Percentiles rank a stretch among this genome's conserved stretches.
Evolutionary conservation across 2,329 filamentous ascomycete species (phyloP).

Genomic region (Zasmidium angulare): DNA sequence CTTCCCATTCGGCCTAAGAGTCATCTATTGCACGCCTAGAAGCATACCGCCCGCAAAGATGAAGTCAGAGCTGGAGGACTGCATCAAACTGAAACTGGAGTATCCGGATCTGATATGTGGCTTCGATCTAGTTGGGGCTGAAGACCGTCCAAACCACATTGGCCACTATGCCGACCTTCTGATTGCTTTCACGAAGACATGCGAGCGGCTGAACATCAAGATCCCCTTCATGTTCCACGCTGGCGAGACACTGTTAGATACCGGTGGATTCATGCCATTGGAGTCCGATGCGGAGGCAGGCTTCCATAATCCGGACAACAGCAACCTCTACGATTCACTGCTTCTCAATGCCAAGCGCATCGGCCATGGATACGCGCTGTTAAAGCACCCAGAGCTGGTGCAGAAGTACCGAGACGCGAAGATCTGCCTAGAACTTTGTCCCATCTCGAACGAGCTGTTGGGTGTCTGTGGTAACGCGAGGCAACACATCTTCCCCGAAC

Average conservation of each 20-base stretch:
- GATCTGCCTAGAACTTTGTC: slow-evolving; percentile 73
- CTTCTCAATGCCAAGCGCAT: slow-evolving; percentile 67
- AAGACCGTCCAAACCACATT: slow-evolving; percentile 63
- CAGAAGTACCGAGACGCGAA: slow-evolving; percentile 61
- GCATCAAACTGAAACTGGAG: slow-evolving; percentile 58
- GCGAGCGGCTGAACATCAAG: slow-evolving; percentile 48
- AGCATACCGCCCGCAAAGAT: slow-evolving; percentile 56
- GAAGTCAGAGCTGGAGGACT: slow-evolving; percentile 57
- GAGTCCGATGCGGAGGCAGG: neutral
- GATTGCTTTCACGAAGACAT: slow-evolving; percentile 56
- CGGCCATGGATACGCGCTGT: slow-evolving; percentile 70
- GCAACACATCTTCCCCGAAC: slow-evolving; percentile 65
- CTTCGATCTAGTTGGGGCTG: slow-evolving; percentile 67
- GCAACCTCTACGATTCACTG: slow-evolving; percentile 68
- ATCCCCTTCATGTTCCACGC: slow-evolving; percentile 77
- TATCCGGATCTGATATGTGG: slow-evolving; percentile 65
- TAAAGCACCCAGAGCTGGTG: slow-evolving; percentile 67
- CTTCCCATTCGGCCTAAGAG: slow-evolving; percentile 64
- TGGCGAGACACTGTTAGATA: slow-evolving; percentile 67
- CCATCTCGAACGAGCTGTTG: slow-evolving; percentile 74
- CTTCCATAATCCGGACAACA: slow-evolving; percentile 52
- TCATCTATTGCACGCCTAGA: slow-evolving; percentile 70
- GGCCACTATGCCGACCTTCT: slow-evolving; percentile 60
- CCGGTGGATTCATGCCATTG: slow-evolving; percentile 51
- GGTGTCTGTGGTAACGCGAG: slow-evolving; percentile 65